A percentile compares a stretch with the other conserved stretches of the same genome.
These are phyloP conservation scores for Xylariaceae sp. DNA, from an alignment of 2,329 filamentous ascomycete species.

Conservation along the genomic window DNA sequence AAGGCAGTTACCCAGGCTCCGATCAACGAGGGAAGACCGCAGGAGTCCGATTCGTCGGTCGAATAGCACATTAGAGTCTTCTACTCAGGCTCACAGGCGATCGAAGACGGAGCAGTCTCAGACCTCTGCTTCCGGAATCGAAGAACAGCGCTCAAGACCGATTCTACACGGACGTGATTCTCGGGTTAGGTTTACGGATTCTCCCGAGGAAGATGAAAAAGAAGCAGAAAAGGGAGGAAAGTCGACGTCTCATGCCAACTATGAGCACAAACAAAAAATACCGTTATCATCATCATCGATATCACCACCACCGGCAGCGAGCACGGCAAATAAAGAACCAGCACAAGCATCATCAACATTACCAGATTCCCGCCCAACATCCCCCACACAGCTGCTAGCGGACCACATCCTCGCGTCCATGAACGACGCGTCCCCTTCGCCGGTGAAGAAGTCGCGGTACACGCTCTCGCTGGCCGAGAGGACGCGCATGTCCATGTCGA, in stretches of 20 bases:
- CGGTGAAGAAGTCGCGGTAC: slow-evolving; percentile 49
- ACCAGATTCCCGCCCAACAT: slow-evolving; percentile 23
- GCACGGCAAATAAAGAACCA: slow-evolving; percentile 9
- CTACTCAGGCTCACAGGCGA: too few species aligned
- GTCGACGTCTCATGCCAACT: too few species aligned
- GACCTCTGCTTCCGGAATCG: not conserved
- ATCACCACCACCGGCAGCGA: not conserved
- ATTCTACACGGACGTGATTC: too few species aligned
- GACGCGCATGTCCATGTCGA: slow-evolving; percentile 77
- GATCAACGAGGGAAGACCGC: slow-evolving; percentile 1
- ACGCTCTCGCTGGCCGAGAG: slow-evolving; percentile 67
- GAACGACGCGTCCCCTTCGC: slow-evolving; percentile 51
- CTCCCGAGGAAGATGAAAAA: slow-evolving; percentile 3
- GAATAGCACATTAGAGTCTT: too few species aligned
- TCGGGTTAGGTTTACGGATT: not conserved
- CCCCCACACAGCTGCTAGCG: slow-evolving; percentile 47
- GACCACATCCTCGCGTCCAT: slow-evolving; percentile 53
- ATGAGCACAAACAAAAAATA: too few species aligned
- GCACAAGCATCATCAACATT: too few species aligned
- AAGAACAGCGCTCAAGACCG: too few species aligned
- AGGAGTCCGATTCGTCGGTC: slow-evolving; percentile 8
- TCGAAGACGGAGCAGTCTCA: slow-evolving; percentile 1
- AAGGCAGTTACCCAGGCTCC: slow-evolving; percentile 6
- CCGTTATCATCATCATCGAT: not conserved
- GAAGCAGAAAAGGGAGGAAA: too few species aligned